Base-by-base conservation (phyloP, 2,329 filamentous ascomycete genomes). In the Trichothecium roseum region DNA sequence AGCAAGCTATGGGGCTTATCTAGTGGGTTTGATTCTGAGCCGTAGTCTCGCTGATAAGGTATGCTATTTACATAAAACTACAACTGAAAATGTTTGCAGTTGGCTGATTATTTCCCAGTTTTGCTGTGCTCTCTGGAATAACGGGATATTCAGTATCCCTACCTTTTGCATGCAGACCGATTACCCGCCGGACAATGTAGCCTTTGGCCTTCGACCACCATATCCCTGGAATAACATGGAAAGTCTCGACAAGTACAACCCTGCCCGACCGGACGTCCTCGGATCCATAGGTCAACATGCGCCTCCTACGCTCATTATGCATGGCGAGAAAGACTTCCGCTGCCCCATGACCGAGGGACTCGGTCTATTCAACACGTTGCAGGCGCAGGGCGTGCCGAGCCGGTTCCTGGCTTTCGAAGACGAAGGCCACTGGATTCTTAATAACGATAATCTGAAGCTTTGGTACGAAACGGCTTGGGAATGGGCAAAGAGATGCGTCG, bases 401-500 rank as follows among this genome's bases (percentile, higher is more conserved):
- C 72, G 76, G 40, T 77, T 86, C 40, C 47, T 88, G 50, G 78
- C 71, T 1, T 88, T 87, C 48, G 73, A 80, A 0, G 81, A 84
- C 50, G 81, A 86, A 56, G 76, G 78, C 34, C 79, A 84, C 47
- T 82, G 72, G 69, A 78, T 84, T 4, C 49, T 79, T 32, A 78
- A 80, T 42, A 72, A 72, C 2, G 80, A 84, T 56, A 85, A 85
- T 49, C 66, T 68, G 15, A 56, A 83, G 32, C 57, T 80, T 30
- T 86, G 81, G 81, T 74, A 85, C 50, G 65, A 66, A 35, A 71
- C 72, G 2, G 78, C 84, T 8, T 56, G 84, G 37, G 74, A 76
- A 41, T 85, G 74, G 70, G 75, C 82, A 45, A 78, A 78, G 50
- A 65, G 64, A 42, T 67, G 72, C 30, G 34, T 47, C 13, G 33